phyloP scores from a whole-genome alignment of 108 stramenopile genomes.

The Mediolabrus comicus region DNA sequence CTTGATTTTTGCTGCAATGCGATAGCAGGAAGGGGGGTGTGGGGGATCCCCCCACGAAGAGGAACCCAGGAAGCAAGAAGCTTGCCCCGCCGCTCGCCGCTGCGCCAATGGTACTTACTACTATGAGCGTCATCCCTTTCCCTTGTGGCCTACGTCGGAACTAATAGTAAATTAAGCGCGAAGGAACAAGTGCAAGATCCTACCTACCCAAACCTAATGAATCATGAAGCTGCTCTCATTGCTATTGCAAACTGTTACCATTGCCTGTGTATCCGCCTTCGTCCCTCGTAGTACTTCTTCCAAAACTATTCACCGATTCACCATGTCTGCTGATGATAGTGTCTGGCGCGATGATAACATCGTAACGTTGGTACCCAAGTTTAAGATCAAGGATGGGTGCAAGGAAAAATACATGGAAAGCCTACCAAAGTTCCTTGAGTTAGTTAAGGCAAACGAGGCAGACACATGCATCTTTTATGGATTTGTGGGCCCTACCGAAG shows the following conservation, averaged over 20 bases:
- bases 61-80: no score
- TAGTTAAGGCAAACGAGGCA: conserved; percentile 23
- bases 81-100: no score
- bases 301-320: neutral
- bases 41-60: no score
- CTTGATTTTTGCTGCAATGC: no score
- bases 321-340: conserved; percentile 8
- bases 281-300: neutral
- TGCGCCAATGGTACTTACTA: no score
- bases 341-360: conserved; percentile 13
- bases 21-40: no score
- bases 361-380: conserved; percentile 23
- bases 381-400: conserved; percentile 26
- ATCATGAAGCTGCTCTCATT: conserved; percentile 2
- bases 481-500: conserved; percentile 31
- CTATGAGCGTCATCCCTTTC: no score
- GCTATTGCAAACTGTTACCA: neutral
- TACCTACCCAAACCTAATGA: no score
- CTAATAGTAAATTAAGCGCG: no score
- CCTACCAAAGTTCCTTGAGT: conserved; percentile 18
- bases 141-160: no score
- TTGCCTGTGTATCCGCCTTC: conserved; percentile 19
- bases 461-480: conserved; percentile 23
- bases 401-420: conserved; percentile 7
- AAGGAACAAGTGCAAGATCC: no score